Percentiles rank a stretch among this genome's conserved stretches.
These are phyloP conservation scores for Suillus paluster DNA, from an alignment of 768 basidiomycete species.

Conservation along the genomic window DNA sequence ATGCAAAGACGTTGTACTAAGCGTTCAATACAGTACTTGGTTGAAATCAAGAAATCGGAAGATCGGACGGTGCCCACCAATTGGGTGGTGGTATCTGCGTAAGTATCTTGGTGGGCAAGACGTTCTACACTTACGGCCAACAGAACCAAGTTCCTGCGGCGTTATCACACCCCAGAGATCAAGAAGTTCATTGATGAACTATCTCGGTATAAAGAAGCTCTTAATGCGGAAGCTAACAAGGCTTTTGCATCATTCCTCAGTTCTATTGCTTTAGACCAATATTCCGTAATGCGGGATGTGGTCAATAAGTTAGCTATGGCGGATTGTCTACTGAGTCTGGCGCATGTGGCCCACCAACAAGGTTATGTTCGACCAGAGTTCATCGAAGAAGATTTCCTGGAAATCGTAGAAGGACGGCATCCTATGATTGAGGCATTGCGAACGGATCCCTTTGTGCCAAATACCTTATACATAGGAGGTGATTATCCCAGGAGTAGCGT, in stretches of 20 bases:
- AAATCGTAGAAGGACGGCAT: slow-evolving; percentile 86
- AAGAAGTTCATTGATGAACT: slow-evolving; percentile 67
- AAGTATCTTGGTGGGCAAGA: slow-evolving; percentile 6
- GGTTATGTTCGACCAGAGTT: slow-evolving; percentile 84
- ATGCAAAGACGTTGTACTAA: background rate
- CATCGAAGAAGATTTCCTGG: slow-evolving; percentile 64
- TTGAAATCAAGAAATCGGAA: slow-evolving; percentile 73
- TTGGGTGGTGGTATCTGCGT: slow-evolving; percentile 77
- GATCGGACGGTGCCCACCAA: slow-evolving; percentile 47
- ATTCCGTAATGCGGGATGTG: slow-evolving; percentile 71
- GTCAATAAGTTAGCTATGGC: slow-evolving; percentile 82
- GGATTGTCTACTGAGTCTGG: slow-evolving; percentile 88
- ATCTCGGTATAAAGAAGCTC: slow-evolving; percentile 74
- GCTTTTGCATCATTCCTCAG: slow-evolving; percentile 72
- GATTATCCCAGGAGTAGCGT: slow-evolving; percentile 59
- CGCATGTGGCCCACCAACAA: slow-evolving; percentile 73
- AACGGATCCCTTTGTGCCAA: slow-evolving; percentile 85
- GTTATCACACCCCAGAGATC: slow-evolving; percentile 79
- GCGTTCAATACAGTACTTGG: slow-evolving; percentile 58
- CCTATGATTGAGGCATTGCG: slow-evolving; percentile 88
- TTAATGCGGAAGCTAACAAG: slow-evolving; percentile 64
- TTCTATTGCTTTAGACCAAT: slow-evolving; percentile 71
- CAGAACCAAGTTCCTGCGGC: slow-evolving; percentile 72
- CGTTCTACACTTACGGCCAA: slow-evolving; percentile 9
- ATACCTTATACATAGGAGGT: slow-evolving; percentile 70